Percentiles rank a stretch among this genome's conserved stretches.
Conservation (phyloP, 2,329 filamentous ascomycete genomes). For the Intubia oerlemansii region DNA sequence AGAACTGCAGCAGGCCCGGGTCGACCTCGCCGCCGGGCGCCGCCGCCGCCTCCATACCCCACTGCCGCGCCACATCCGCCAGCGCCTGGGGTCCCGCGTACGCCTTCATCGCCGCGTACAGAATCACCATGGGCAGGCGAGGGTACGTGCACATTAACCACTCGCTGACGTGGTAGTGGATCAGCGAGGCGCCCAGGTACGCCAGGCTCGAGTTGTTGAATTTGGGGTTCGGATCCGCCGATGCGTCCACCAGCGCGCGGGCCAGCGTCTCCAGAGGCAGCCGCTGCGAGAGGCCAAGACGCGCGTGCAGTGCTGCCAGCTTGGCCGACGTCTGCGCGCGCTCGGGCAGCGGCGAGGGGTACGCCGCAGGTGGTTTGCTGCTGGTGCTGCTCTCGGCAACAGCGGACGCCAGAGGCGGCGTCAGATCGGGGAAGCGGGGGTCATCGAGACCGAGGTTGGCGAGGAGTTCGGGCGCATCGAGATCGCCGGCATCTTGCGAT, state of each 20-base stretch:
- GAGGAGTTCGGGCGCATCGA: no score
- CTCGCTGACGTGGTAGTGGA: slow-evolving; percentile 79
- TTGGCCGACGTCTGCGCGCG: slow-evolving; percentile 58
- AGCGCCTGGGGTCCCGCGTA: slow-evolving; percentile 62
- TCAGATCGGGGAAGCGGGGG: slow-evolving; percentile 8
- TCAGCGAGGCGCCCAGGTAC: slow-evolving; percentile 59
- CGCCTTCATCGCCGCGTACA: slow-evolving; percentile 69
- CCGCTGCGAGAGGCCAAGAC: slow-evolving; percentile 60
- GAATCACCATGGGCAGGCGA: slow-evolving; percentile 69
- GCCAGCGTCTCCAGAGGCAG: slow-evolving; percentile 74
- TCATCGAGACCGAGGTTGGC: slow-evolving; percentile 3
- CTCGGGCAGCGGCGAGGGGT: slow-evolving; percentile 52
- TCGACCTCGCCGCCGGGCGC: slow-evolving; percentile 82
- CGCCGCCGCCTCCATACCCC: slow-evolving; percentile 80
- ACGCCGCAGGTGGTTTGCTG: no score
- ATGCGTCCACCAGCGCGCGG: slow-evolving; percentile 64
- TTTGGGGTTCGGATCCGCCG: slow-evolving; percentile 54
- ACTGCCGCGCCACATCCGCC: slow-evolving; percentile 53
- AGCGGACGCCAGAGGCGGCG: no score
- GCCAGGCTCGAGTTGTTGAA: slow-evolving; percentile 84
- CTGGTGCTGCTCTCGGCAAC: no score
- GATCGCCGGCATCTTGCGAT: no score
- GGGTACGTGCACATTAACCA: slow-evolving; percentile 76
- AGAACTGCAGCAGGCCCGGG: slow-evolving; percentile 71
- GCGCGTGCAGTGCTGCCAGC: slow-evolving; percentile 78